These are phyloP conservation scores for Pleurotus sapidus DNA, from an alignment of 768 basidiomycete genomes.

Conservation along the genomic window DNA sequence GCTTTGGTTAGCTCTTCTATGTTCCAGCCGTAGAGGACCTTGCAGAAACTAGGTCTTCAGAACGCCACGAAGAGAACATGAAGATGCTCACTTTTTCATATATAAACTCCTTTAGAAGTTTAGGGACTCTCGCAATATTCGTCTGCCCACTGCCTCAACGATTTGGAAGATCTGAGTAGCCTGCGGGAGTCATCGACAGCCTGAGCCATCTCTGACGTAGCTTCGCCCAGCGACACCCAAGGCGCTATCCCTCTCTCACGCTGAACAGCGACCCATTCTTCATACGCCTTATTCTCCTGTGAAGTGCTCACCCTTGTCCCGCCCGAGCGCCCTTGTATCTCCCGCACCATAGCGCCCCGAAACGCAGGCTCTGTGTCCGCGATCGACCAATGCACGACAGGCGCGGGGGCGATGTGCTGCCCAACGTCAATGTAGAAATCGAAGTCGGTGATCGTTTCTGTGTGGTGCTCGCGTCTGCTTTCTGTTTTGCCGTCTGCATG, in stretches of 20 bases:
- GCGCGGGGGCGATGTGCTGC: slow-evolving; percentile 34
- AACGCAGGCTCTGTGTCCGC: slow-evolving; percentile 63
- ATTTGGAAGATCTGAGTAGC: slow-evolving; percentile 51
- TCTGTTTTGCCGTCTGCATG: slow-evolving; percentile 30
- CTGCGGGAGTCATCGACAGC: slow-evolving; percentile 9
- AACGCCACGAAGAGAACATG: too few relatives aligned
- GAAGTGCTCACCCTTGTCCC: slow-evolving; percentile 36
- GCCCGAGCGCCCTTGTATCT: slow-evolving; percentile 40
- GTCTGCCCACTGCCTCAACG: slow-evolving; percentile 78
- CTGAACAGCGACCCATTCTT: slow-evolving; percentile 43
- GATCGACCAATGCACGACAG: slow-evolving; percentile 51
- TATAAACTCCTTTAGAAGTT: slow-evolving; percentile 74
- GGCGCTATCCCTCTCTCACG: slow-evolving; percentile 46
- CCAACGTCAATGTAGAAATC: slow-evolving; percentile 62
- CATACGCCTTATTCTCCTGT: slow-evolving; percentile 38
- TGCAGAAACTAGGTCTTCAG: too few relatives aligned
- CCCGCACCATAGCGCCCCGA: slow-evolving; percentile 58
- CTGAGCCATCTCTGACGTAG: slow-evolving; percentile 14
- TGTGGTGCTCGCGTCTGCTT: slow-evolving; percentile 46
- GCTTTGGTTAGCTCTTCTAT: slow-evolving; percentile 36
- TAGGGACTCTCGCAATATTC: slow-evolving; percentile 71
- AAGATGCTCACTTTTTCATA: slow-evolving; percentile 49
- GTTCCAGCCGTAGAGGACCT: slow-evolving; percentile 46
- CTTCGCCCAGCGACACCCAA: slow-evolving; percentile 28
- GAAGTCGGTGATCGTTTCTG: slow-evolving; percentile 63